Base-by-base conservation (phyloP, 73 alveolate genomes). In the Paramecium tetraurelia region DNA sequence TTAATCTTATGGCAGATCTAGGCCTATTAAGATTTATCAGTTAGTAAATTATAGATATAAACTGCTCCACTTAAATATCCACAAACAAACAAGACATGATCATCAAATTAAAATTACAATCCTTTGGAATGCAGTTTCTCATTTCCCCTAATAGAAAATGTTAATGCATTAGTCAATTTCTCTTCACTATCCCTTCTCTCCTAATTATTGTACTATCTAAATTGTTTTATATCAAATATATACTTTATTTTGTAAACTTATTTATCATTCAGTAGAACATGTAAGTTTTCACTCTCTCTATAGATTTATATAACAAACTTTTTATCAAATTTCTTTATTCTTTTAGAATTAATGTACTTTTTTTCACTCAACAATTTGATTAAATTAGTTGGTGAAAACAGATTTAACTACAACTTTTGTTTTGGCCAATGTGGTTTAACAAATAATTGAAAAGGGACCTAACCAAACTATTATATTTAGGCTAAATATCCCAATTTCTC, bases 41-140 rank as follows among this genome's bases (percentile, higher is more conserved):
- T 14, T 1, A 29, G 14, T 27, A 41, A 18, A 80, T 41, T 44
- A 80, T 43, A 80, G 11, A 59, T 40, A 80, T 80, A 80, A 16
- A 80, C 90, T 44, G 90, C 72, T 22, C 90, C 90, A 44, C 48
- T 44, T 24, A 80, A 41, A 80, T 80, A 80, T 44, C 90, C 90
- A 44, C 57, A 80, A 22, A 80, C 90, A 80, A 80, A 80, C 7
- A 80, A 35, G 18, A 36, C n/a, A 22, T 80, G 44, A 63, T 63
- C 84, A 63, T 63, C 84, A 33, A 63, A 63, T 63, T 63, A 63
- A 33, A 63, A 63, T 63, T 24, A 63, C 31, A 31, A 63, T 31
- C 84, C 84, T 63, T 27, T 63, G 2, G 84, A 33, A 22, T 63
- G 84, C 9, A 27, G 46, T 63, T 63, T 63, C 11, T 63, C 84